Evolutionary conservation across 805 yeast species (phyloP).

Genomic region (Teunomyces funiuensis): DNA sequence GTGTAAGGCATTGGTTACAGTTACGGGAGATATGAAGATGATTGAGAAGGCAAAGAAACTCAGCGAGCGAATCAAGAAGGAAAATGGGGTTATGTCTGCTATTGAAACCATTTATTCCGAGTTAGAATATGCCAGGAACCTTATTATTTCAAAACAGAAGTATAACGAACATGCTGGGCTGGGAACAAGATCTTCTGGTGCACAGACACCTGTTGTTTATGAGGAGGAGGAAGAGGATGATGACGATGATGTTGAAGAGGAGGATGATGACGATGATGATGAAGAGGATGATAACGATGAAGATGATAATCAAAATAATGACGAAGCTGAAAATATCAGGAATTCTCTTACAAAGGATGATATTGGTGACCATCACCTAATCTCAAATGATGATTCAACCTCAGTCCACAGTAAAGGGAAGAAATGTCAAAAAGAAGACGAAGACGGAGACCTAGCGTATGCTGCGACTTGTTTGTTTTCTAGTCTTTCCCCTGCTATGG

Average conservation of each 20-base stretch:
- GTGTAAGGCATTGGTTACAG: conserved; percentile 67
- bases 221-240: conserved; percentile 18
- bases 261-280: conserved; percentile 12
- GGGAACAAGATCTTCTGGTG: conserved; percentile 18
- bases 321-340: background rate
- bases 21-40: conserved; percentile 63
- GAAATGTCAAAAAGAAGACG: background rate
- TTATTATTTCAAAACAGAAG: conserved; percentile 49
- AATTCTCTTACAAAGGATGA: too few species aligned
- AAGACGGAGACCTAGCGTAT: conserved; percentile 1
- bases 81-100: conserved; percentile 79
- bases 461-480: background rate
- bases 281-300: conserved; percentile 6
- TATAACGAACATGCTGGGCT: conserved; percentile 26
- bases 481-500: background rate
- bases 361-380: too few species aligned
- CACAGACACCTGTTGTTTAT: conserved; percentile 25
- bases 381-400: background rate
- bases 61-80: conserved; percentile 64
- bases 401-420: background rate
- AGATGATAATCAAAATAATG: background rate
- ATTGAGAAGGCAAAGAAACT: conserved; percentile 63
- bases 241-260: conserved; percentile 10
- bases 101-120: conserved; percentile 76
- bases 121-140: conserved; percentile 68